Conservation (phyloP, 75 land plant species). For the Selaginella tamariscina region DNA sequence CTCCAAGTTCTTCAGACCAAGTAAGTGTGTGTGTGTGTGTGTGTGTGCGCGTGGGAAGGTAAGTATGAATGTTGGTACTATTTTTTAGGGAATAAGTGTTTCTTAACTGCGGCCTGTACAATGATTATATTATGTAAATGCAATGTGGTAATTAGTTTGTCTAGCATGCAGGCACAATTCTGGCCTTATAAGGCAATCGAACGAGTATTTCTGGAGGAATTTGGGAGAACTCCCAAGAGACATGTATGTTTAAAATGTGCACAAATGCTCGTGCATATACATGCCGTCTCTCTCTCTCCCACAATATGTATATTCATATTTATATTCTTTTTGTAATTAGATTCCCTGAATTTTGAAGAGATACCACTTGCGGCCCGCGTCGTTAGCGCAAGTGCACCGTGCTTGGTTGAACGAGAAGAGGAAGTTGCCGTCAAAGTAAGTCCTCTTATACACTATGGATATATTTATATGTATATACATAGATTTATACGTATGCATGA, state of each 20-base stretch:
- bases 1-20: constrained; percentile 79
- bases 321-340: constrained; percentile 23
- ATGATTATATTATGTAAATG: constrained; percentile 16
- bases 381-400: constrained; percentile 95
- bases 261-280: not conserved
- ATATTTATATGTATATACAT: constrained; percentile 4
- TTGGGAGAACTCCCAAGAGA: constrained; percentile 48
- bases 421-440: constrained; percentile 96
- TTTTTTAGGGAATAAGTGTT: not conserved
- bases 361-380: constrained; percentile 93
- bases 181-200: constrained; percentile 44
- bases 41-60: not conserved
- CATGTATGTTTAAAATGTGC: constrained; percentile 28
- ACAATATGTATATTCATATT: not conserved
- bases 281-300: not conserved
- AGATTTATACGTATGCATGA: not conserved
- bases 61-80: constrained; percentile 2
- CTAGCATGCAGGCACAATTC: constrained; percentile 43
- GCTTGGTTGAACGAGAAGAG: constrained; percentile 47
- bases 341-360: constrained; percentile 59
- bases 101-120: not conserved
- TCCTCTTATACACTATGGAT: not conserved
- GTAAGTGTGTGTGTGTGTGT: constrained; percentile 19
- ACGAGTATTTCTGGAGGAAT: constrained; percentile 41
- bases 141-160: constrained; percentile 15